A percentile compares a stretch with the other conserved stretches of the same genome.
phyloP scores from a whole-genome alignment of 768 basidiomycete species.

The Boletus subparvulus region DNA sequence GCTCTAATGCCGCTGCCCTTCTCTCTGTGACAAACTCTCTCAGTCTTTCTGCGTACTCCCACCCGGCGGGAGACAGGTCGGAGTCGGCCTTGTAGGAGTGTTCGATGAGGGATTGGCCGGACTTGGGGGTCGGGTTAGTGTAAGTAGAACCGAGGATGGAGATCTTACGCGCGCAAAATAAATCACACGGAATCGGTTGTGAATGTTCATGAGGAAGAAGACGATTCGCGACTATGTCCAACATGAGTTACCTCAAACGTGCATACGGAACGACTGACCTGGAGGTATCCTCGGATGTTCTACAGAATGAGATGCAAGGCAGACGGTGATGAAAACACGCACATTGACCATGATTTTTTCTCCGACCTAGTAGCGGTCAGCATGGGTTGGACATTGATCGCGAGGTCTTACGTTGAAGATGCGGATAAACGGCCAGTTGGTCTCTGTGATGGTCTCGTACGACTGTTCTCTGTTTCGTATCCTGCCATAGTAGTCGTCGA shows the following conservation, averaged over 20 bases:
- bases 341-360: conserved; percentile 96
- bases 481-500: conserved; percentile 88
- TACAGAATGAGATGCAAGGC: conserved; percentile 25
- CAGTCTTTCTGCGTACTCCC: conserved; percentile 90
- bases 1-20: conserved; percentile 71
- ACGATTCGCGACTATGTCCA: conserved; percentile 79
- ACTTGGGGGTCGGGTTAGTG: conserved; percentile 46
- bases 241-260: conserved; percentile 1
- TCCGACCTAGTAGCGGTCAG: conserved; percentile 60
- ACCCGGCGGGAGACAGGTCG: conserved; percentile 90
- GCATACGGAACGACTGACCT: conserved; percentile 44
- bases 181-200: conserved; percentile 89
- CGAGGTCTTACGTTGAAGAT: conserved; percentile 73
- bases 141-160: neutral
- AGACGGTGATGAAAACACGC: conserved; percentile 22
- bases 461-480: conserved; percentile 83
- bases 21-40: conserved; percentile 89
- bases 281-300: conserved; percentile 88
- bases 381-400: neutral
- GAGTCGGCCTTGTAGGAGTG: conserved; percentile 99
- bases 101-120: conserved; percentile 97
- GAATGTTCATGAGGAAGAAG: conserved; percentile 99
- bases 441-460: conserved; percentile 91
- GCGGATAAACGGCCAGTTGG: conserved; percentile 90
- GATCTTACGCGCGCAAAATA: conserved; percentile 88